These are phyloP conservation scores for Lophium mytilinum DNA, from an alignment of 495 filamentous ascomycete genomes.

Conservation along the genomic window DNA sequence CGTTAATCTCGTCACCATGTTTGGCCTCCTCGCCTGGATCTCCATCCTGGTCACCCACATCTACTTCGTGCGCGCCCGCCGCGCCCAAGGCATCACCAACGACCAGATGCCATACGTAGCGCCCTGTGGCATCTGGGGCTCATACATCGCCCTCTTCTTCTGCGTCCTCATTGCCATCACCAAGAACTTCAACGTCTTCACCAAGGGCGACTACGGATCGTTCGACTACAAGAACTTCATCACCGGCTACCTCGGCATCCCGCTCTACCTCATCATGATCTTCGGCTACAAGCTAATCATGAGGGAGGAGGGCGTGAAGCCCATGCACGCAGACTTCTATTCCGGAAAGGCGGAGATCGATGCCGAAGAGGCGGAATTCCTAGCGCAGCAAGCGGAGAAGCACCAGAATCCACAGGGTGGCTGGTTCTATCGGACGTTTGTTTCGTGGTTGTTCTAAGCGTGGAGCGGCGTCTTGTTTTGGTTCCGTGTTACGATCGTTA, in stretches of 20 bases:
- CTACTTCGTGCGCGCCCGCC: slow-evolving; percentile 64
- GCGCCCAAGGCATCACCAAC: slow-evolving; percentile 61
- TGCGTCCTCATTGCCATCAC: slow-evolving; percentile 65
- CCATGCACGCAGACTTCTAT: slow-evolving; percentile 58
- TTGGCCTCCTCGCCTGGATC: slow-evolving; percentile 67
- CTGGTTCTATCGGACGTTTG: slow-evolving; percentile 55
- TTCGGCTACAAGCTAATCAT: slow-evolving; percentile 59
- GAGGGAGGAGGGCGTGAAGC: slow-evolving; percentile 44
- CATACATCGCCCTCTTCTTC: slow-evolving; percentile 57
- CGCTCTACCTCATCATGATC: slow-evolving; percentile 64
- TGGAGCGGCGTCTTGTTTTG: background rate
- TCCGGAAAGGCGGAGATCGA: slow-evolving; percentile 67
- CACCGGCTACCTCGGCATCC: slow-evolving; percentile 75
- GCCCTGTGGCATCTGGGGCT: slow-evolving; percentile 60
- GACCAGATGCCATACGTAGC: slow-evolving; percentile 62
- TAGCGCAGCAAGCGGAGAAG: slow-evolving; percentile 47
- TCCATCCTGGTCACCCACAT: slow-evolving; percentile 79
- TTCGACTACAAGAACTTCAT: slow-evolving; percentile 66
- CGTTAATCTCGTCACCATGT: slow-evolving; percentile 49
- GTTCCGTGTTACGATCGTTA: background rate
- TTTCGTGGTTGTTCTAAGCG: slow-evolving; percentile 59
- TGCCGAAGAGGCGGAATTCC: slow-evolving; percentile 61
- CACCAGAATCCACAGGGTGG: slow-evolving; percentile 30
- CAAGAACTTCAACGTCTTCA: slow-evolving; percentile 72
- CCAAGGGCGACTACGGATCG: slow-evolving; percentile 43